Conservation (phyloP, 108 stramenopile genomes). For the Schizochytrium sp. region DNA sequence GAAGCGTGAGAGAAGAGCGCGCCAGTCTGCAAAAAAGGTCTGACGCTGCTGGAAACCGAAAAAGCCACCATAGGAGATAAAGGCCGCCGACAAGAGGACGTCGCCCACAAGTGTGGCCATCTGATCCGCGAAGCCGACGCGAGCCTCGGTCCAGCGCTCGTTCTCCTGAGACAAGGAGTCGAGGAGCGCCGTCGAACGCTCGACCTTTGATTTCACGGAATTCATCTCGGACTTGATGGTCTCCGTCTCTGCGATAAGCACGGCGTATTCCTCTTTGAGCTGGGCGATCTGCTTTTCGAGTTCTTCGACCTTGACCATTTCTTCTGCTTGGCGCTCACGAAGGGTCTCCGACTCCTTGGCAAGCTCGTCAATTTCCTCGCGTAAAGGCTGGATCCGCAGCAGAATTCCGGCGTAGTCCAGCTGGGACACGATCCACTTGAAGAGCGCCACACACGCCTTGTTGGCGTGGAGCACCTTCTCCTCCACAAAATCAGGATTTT, state of each 20-base stretch:
- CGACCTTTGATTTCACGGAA: slow-evolving; percentile 73
- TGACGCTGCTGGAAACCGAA: slow-evolving; percentile 73
- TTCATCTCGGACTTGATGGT: slow-evolving; percentile 89
- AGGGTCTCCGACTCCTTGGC: slow-evolving; percentile 61
- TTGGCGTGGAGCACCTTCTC: slow-evolving; percentile 41
- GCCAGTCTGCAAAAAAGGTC: slow-evolving; percentile 65
- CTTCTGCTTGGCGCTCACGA: slow-evolving; percentile 58
- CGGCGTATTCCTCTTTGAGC: slow-evolving; percentile 93
- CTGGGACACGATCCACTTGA: slow-evolving; percentile 87
- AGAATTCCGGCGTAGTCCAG: slow-evolving; percentile 83
- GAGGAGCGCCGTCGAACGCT: slow-evolving; percentile 78
- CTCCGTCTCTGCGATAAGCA: slow-evolving; percentile 85
- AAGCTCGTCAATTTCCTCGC: slow-evolving; percentile 84
- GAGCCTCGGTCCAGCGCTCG: slow-evolving; percentile 84
- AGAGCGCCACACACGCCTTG: slow-evolving; percentile 91
- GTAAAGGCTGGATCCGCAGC: slow-evolving; percentile 84
- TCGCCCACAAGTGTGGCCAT: slow-evolving; percentile 80
- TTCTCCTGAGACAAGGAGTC: slow-evolving; percentile 83
- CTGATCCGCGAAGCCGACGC: slow-evolving; percentile 69
- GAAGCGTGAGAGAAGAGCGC: slow-evolving; percentile 59
- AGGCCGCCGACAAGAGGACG: slow-evolving; percentile 76
- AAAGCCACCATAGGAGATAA: slow-evolving; percentile 84
- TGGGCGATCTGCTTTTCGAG: slow-evolving; percentile 78
- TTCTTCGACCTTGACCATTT: slow-evolving; percentile 67
- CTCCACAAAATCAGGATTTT: not conserved